These are phyloP conservation scores for Fusarium mundagurra DNA, from an alignment of 2,329 filamentous ascomycete species.

Conservation along the genomic window DNA sequence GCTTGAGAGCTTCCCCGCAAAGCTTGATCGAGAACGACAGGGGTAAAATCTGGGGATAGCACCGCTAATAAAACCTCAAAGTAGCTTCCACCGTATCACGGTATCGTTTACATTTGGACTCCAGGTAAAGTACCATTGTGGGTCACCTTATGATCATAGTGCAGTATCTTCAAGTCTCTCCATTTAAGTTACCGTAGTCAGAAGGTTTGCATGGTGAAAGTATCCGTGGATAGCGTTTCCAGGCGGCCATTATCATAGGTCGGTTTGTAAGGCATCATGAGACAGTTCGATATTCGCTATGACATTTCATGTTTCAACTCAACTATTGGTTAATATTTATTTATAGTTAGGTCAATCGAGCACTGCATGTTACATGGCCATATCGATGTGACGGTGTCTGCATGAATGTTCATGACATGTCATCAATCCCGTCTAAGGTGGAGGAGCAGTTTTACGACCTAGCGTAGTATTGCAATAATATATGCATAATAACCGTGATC, in stretches of 20 bases:
- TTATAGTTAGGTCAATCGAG: not conserved
- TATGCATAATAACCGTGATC: not conserved
- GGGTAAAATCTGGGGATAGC: conserved; percentile 16
- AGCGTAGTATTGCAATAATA: not conserved
- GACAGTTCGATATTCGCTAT: not conserved
- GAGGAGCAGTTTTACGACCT: not conserved
- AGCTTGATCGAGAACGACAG: conserved; percentile 12
- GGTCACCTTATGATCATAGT: not conserved
- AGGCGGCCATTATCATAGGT: not conserved
- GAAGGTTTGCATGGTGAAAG: not conserved
- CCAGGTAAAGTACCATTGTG: not conserved
- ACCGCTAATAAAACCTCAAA: not conserved
- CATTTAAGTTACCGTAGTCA: not conserved
- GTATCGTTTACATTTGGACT: not conserved
- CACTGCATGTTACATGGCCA: not conserved
- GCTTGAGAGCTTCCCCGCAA: conserved; percentile 15
- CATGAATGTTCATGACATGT: not conserved
- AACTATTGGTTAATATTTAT: not conserved
- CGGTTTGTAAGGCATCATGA: not conserved
- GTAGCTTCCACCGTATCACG: not conserved
- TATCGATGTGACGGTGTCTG: not conserved
- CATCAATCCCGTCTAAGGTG: not conserved
- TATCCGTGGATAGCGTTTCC: not conserved
- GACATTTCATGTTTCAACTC: not conserved
- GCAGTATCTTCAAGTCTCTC: not conserved